Evolutionary conservation across 1,284 basidiomycete species (phyloP).

Genomic region (Ceratobasidium papillatum): DNA sequence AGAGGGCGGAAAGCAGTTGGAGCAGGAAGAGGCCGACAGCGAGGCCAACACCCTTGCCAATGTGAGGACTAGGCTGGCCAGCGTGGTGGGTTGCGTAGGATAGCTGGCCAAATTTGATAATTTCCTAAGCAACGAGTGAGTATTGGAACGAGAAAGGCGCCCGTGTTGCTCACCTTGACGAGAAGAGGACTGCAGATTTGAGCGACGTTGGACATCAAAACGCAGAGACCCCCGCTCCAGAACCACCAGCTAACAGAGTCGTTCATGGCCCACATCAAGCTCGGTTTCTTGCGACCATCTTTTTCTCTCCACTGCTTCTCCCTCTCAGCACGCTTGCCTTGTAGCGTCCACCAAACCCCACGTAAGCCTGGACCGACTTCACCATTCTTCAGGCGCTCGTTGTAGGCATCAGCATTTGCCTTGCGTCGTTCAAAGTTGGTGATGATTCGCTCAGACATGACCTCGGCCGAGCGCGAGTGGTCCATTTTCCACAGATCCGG

Average conservation of each 20-base stretch:
- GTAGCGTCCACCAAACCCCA: constrained; percentile 69
- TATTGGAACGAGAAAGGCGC: not conserved
- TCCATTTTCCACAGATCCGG: constrained; percentile 87
- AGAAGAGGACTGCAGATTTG: constrained; percentile 80
- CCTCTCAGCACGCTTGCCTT: constrained; percentile 61
- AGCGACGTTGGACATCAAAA: constrained; percentile 75
- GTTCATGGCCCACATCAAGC: constrained; percentile 77
- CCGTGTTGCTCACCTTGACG: constrained; percentile 64
- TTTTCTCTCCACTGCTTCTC: constrained; percentile 72
- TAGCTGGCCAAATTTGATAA: constrained; percentile 77
- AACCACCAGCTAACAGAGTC: constrained; percentile 85
- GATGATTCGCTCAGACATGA: constrained; percentile 70
- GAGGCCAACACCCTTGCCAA: constrained; percentile 79
- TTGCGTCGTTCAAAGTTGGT: constrained; percentile 71
- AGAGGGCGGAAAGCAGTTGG: constrained; percentile 73
- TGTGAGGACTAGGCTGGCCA: constrained; percentile 61
- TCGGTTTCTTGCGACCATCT: constrained; percentile 71
- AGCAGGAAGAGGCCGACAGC: constrained; percentile 75
- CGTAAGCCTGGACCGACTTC: constrained; percentile 65
- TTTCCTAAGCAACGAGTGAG: constrained; percentile 56
- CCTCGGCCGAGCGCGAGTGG: constrained; percentile 63
- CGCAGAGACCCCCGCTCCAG: constrained; percentile 81
- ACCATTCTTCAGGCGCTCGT: constrained; percentile 68
- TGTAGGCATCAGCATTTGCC: constrained; percentile 72
- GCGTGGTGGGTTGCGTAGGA: constrained; percentile 67